Evolutionary conservation across 2,329 filamentous ascomycete species (phyloP).

Genomic region (Plectosphaerella plurivora): DNA sequence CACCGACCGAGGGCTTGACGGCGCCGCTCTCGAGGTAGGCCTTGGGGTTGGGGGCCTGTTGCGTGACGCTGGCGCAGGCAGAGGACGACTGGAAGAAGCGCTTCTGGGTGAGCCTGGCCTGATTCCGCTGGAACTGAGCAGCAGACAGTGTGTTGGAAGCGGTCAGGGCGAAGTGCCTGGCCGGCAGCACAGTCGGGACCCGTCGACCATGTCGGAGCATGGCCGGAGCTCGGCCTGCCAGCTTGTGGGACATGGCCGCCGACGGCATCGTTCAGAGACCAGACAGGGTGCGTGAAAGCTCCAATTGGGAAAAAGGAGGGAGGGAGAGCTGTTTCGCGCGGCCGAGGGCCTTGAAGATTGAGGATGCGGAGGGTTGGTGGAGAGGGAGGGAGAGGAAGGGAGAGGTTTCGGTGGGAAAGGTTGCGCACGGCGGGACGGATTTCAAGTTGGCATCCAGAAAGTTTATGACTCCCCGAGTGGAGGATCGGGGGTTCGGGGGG

Average conservation of each 20-base stretch:
- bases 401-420: too few species aligned
- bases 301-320: too few species aligned
- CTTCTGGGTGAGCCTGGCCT: slow-evolving; percentile 32
- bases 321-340: too few species aligned
- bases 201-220: slow-evolving; percentile 52
- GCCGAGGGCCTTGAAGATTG: too few species aligned
- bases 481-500: too few species aligned
- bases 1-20: slow-evolving; percentile 71
- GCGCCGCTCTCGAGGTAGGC: slow-evolving; percentile 87
- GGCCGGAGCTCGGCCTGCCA: slow-evolving; percentile 55
- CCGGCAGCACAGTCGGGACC: slow-evolving; percentile 37
- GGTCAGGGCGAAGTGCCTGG: slow-evolving; percentile 37
- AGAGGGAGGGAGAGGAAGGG: slow-evolving; percentile 3
- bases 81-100: slow-evolving; percentile 44
- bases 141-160: slow-evolving; percentile 25
- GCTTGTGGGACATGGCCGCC: slow-evolving; percentile 28
- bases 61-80: slow-evolving; percentile 38
- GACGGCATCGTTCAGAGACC: slow-evolving; percentile 29
- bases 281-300: background rate
- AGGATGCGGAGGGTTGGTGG: background rate
- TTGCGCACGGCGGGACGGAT: too few species aligned
- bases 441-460: too few species aligned
- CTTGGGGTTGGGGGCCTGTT: slow-evolving; percentile 75
- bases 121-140: slow-evolving; percentile 24
- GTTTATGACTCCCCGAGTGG: too few species aligned